A percentile compares a stretch with the other conserved stretches of the same genome.
Evolutionary conservation across 1,139 yeast species (phyloP).

Genomic region (Tardiomyces depauwii): DNA sequence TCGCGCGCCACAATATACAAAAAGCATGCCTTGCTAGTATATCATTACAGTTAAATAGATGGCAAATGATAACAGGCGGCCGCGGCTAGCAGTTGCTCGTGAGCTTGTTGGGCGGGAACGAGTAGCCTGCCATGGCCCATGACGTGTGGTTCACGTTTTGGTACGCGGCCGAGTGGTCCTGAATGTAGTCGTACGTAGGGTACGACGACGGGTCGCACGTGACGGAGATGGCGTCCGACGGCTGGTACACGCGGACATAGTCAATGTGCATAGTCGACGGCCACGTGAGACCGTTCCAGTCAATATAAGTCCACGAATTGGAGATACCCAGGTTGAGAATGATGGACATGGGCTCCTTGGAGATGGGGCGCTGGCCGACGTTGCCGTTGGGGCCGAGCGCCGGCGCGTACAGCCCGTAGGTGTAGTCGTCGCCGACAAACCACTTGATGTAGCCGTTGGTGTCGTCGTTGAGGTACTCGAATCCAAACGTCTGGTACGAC

Average conservation of each 20-base stretch:
- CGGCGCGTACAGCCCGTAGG: slow-evolving; percentile 47
- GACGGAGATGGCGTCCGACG: slow-evolving; percentile 35
- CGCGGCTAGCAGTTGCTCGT: slow-evolving; percentile 31
- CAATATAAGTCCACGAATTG: slow-evolving; percentile 72
- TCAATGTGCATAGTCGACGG: slow-evolving; percentile 62
- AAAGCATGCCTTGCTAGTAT: neutral
- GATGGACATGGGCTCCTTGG: slow-evolving; percentile 81
- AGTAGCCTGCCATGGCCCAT: slow-evolving; percentile 60
- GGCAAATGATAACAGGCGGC: neutral
- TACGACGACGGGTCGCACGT: slow-evolving; percentile 69
- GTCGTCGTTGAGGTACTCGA: slow-evolving; percentile 63
- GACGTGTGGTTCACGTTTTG: slow-evolving; percentile 48
- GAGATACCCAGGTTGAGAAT: slow-evolving; percentile 72
- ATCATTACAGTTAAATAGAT: neutral
- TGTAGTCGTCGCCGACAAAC: slow-evolving; percentile 64
- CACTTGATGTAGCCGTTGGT: slow-evolving; percentile 64
- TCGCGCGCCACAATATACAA: no score
- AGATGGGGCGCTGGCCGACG: slow-evolving; percentile 58
- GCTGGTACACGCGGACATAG: slow-evolving; percentile 73
- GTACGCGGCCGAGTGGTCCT: slow-evolving; percentile 52
- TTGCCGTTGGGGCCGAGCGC: slow-evolving; percentile 79
- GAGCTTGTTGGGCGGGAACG: slow-evolving; percentile 44
- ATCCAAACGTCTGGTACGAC: slow-evolving; percentile 60
- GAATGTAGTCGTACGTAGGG: slow-evolving; percentile 69
- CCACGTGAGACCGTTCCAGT: slow-evolving; percentile 59